Percentiles rank a stretch among this genome's conserved stretches.
These are phyloP conservation scores for Mortierella alpina DNA, from an alignment of 192 early-diverging fungal genomes.

Conservation along the genomic window DNA sequence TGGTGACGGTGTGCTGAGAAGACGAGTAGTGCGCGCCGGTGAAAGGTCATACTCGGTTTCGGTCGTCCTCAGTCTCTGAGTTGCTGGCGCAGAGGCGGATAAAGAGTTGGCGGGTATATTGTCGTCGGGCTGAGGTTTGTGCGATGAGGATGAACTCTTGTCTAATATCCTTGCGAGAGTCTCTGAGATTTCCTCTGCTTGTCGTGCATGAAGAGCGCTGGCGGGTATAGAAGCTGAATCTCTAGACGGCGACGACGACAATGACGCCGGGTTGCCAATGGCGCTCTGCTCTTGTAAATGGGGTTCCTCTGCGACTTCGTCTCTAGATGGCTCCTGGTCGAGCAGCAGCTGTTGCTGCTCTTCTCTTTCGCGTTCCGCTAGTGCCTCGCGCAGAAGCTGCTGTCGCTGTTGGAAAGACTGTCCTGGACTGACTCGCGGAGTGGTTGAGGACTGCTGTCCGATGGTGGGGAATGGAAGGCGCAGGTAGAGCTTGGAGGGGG, in stretches of 20 bases:
- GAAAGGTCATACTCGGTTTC: slow-evolving; percentile 47
- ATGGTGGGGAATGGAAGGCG: slow-evolving; percentile 9
- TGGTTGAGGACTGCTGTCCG: slow-evolving; percentile 3
- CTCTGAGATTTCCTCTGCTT: slow-evolving; percentile 1
- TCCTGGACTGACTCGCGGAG: slow-evolving; percentile 9
- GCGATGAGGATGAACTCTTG: not conserved
- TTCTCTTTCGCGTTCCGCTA: slow-evolving; percentile 1
- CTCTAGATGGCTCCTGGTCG: not conserved
- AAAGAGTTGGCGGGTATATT: not conserved
- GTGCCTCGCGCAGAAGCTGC: slow-evolving; percentile 5
- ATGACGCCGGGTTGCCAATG: not conserved
- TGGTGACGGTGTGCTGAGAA: slow-evolving; percentile 18
- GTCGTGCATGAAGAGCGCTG: not conserved
- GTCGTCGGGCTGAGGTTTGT: not conserved
- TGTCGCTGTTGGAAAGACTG: slow-evolving; percentile 5
- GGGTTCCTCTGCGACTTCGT: too few species aligned
- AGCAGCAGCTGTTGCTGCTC: not conserved
- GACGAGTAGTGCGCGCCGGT: slow-evolving; percentile 10
- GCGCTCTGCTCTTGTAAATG: not conserved
- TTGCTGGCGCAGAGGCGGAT: not conserved
- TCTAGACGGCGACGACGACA: too few species aligned
- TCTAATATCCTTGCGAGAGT: not conserved
- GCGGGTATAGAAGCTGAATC: not conserved
- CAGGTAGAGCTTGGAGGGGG: slow-evolving; percentile 4
- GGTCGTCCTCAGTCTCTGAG: slow-evolving; percentile 27